Conservation (phyloP, 306 rosid genomes). For the Acacia crassicarpa region DNA sequence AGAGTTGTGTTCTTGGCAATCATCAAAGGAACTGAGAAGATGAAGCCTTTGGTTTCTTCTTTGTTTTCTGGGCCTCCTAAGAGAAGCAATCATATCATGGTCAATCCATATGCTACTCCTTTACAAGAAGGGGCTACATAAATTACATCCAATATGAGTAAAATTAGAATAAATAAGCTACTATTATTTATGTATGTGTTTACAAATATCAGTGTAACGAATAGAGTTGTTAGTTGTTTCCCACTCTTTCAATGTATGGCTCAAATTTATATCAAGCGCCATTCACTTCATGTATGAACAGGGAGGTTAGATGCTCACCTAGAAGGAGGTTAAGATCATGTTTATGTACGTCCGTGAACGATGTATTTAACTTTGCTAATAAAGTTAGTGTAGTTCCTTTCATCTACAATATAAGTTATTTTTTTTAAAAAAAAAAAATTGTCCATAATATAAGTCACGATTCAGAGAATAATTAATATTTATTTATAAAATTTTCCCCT, state of each 20-base stretch:
- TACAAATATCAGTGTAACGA: too few relatives aligned
- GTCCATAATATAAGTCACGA: too few relatives aligned
- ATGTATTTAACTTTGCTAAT: too few relatives aligned
- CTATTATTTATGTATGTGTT: too few relatives aligned
- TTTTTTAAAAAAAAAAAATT: too few relatives aligned
- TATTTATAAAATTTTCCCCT: too few relatives aligned
- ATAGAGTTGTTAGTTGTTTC: background rate
- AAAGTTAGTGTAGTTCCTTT: too few relatives aligned
- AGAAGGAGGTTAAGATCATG: too few relatives aligned
- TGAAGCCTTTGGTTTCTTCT: constrained; percentile 28
- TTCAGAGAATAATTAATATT: too few relatives aligned
- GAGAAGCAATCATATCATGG: constrained; percentile 13
- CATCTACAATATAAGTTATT: too few relatives aligned
- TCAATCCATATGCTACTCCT: constrained; percentile 35
- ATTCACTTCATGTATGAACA: background rate
- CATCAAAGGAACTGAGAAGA: constrained; percentile 48
- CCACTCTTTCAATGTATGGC: background rate
- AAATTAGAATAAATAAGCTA: background rate
- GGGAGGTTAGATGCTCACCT: background rate
- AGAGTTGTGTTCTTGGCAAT: constrained; percentile 52
- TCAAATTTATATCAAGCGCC: background rate
- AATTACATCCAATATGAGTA: background rate
- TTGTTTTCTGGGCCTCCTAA: constrained; percentile 13
- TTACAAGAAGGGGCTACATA: constrained; percentile 1
- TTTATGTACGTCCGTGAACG: too few relatives aligned